Evolutionary conservation across 202 grass and related monocot species (phyloP), one percentile per base, ranked within the genome.

Genomic region (Hordeum pubiflorum): DNA sequence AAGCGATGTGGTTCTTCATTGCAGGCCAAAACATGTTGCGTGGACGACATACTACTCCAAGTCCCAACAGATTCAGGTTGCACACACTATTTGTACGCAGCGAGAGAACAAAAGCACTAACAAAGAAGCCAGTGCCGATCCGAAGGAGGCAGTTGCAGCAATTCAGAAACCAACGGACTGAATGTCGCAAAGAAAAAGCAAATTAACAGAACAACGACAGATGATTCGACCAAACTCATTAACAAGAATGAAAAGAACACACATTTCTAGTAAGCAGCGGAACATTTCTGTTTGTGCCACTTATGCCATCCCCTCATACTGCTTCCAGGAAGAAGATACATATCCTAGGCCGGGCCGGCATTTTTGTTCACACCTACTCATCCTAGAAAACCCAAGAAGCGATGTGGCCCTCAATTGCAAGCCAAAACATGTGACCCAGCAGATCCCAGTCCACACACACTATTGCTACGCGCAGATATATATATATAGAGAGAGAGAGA

Each of bases 381-480:
- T 74, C 50, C 70, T 68, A 55, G 54, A 55, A 76, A 81, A 7
- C 13, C 13, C 31, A 69, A 66, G 67, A 74, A 69, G 74, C 36
- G 9, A 15, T 43, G 50, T 74, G 58, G 64, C 65, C 71, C 69
- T 63, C 62, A 14, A 40, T 6, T 55, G 22, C 24, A 69, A 87
- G 3, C 32, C 22, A 1, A 62, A 26, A 60, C 18, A 40, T 50
- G 14, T 10, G 41, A 29, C 10, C 43, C 43, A 46, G 13, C n/a
- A 72, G 2, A 57, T 63, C 48, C 63, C 23, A 75, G 17, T 6
- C 6, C 15, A 4, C 48, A 0, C 48, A 52, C 48, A 50, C 48
- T 34, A 69, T 59, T 39, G 65, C 26, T 81, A 72, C 6, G 48
- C 17, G 0, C 4, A 6, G 44, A 40, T 9, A n/a, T n/a, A n/a